phyloP scores from a whole-genome alignment of 768 basidiomycete genomes.

The Rhodotorula babjevae region DNA sequence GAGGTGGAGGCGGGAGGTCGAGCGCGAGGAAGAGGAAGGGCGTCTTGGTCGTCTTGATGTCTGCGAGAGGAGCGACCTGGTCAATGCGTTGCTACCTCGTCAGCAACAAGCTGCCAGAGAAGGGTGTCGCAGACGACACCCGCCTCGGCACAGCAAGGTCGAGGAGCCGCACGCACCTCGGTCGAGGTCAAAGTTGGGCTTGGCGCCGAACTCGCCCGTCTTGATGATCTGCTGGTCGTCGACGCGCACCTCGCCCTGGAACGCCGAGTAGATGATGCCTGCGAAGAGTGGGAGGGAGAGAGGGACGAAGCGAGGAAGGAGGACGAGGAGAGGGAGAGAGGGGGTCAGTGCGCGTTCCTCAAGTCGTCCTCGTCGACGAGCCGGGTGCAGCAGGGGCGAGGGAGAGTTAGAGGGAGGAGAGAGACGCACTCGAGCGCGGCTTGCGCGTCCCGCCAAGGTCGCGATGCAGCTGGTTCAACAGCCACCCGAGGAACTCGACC shows the following conservation, averaged over 20 bases:
- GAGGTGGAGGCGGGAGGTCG: conserved; percentile 92
- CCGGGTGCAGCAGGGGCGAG: no score
- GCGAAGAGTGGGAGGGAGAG: background rate
- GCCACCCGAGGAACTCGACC: conserved; percentile 89
- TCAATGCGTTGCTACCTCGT: no score
- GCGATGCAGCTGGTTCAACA: conserved; percentile 85
- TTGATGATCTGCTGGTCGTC: conserved; percentile 89
- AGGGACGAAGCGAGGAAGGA: no score
- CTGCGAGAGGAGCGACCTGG: conserved; percentile 49
- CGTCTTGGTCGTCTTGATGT: conserved; percentile 75
- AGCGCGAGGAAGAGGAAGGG: conserved; percentile 95
- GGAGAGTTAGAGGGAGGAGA: background rate
- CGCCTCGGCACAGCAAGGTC: no score
- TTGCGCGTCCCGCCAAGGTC: conserved; percentile 94
- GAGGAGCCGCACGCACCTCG: conserved; percentile 59
- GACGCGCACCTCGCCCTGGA: conserved; percentile 87
- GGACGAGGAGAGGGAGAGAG: no score
- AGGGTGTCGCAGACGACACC: no score
- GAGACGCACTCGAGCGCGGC: conserved; percentile 72
- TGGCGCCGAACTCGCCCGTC: conserved; percentile 63
- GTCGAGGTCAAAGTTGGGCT: conserved; percentile 81
- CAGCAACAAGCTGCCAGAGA: no score
- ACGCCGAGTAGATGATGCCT: conserved; percentile 88
- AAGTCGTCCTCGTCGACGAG: background rate
- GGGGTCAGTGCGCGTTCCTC: background rate